These are phyloP conservation scores for Trebouxia sp. DNA, from an alignment of 139 green algal genomes.

Conservation along the genomic window DNA sequence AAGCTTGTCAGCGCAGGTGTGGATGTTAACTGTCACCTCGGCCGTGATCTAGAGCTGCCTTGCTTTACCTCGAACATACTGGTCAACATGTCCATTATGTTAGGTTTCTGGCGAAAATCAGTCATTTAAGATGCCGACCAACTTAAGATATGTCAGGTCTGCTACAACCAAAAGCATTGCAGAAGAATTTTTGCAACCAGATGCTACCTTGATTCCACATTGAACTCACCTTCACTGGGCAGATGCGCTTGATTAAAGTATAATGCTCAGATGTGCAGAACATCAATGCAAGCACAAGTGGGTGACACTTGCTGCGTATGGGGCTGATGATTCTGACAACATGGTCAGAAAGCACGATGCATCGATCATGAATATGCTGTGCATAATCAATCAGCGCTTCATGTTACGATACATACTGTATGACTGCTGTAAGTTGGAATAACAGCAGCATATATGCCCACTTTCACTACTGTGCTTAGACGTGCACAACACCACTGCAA, in stretches of 20 bases:
- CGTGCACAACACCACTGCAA: not conserved
- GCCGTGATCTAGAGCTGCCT: too few species aligned
- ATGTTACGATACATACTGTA: not conserved
- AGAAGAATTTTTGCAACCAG: too few species aligned
- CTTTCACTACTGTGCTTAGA: not conserved
- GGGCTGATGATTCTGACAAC: not conserved
- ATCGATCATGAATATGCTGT: not conserved
- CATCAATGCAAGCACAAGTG: not conserved
- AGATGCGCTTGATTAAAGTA: not conserved
- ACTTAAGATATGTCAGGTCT: too few species aligned
- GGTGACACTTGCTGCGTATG: constrained; percentile 5
- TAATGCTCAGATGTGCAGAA: not conserved
- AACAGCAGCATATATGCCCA: not conserved
- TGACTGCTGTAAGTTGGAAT: constrained; percentile 4
- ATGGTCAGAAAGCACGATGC: not conserved
- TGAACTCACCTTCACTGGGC: not conserved
- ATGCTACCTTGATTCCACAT: too few species aligned
- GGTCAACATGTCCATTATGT: too few species aligned
- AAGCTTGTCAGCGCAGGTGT: too few species aligned
- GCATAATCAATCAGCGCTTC: not conserved
- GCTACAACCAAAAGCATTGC: too few species aligned
- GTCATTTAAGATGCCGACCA: too few species aligned
- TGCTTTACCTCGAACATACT: too few species aligned
- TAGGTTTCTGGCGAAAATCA: too few species aligned
- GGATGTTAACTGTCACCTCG: too few species aligned